Evolutionary conservation across 495 filamentous ascomycete genomes (phyloP).

Genomic region (Parathielavia appendiculata): DNA sequence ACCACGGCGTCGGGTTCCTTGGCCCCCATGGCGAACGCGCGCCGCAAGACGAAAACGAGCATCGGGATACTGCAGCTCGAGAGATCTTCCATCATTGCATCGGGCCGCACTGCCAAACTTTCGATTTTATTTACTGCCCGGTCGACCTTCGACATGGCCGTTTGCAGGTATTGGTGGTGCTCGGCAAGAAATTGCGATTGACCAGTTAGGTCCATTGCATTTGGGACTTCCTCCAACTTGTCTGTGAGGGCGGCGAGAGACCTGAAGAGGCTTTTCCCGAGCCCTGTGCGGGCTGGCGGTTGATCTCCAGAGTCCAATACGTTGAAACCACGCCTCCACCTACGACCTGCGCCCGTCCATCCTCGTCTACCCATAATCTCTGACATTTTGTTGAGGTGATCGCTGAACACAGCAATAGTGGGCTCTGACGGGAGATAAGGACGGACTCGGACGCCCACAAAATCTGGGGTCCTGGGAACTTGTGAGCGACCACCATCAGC

Average conservation of each 20-base stretch:
- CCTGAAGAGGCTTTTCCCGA: background rate
- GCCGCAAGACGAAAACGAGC: slow-evolving; percentile 11
- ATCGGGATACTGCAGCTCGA: slow-evolving; percentile 13
- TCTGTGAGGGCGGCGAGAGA: background rate
- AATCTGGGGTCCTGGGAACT: background rate
- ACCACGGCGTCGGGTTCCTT: slow-evolving; percentile 2
- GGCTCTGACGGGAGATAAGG: background rate
- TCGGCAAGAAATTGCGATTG: background rate
- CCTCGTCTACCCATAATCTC: slow-evolving; percentile 9
- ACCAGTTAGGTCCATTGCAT: background rate
- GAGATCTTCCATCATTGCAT: background rate
- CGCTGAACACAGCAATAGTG: background rate
- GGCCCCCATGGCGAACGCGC: slow-evolving; percentile 13
- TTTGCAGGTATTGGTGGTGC: background rate
- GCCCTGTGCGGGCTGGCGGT: background rate
- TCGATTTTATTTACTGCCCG: background rate
- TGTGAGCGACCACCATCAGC: background rate
- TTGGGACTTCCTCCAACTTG: slow-evolving; percentile 2
- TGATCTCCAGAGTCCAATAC: background rate
- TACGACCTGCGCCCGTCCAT: slow-evolving; percentile 7
- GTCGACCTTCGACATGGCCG: background rate
- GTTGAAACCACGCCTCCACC: slow-evolving; percentile 1
- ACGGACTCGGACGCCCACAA: background rate
- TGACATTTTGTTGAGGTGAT: slow-evolving; percentile 3
- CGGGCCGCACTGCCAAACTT: too few relatives aligned